Evolutionary conservation across 805 yeast species (phyloP).

Genomic region (Pichia ethanolica): DNA sequence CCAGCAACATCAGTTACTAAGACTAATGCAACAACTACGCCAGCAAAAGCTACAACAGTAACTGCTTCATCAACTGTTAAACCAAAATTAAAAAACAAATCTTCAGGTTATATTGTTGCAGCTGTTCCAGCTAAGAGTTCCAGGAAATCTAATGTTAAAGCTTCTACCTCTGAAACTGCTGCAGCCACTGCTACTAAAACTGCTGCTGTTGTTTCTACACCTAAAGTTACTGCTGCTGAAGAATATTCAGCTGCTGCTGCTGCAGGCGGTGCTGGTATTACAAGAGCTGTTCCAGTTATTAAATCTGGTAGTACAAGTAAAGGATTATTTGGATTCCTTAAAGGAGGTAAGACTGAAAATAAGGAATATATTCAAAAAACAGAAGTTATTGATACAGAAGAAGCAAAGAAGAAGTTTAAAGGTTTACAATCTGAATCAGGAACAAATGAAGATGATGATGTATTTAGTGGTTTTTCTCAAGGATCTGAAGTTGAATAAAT

Average conservation of each 20-base stretch:
- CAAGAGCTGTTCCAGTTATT: slow-evolving; percentile 6
- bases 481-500: slow-evolving; percentile 26
- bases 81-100: too few relatives aligned
- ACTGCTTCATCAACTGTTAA: too few relatives aligned
- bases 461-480: slow-evolving; percentile 40
- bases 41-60: too few relatives aligned
- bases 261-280: slow-evolving; percentile 6
- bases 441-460: slow-evolving; percentile 16
- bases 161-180: not conserved
- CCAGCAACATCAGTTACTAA: too few relatives aligned
- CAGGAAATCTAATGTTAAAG: not conserved
- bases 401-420: slow-evolving; percentile 10
- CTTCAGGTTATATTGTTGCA: not conserved
- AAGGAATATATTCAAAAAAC: not conserved
- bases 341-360: not conserved
- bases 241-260: not conserved
- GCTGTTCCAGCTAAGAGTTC: not conserved
- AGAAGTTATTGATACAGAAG: slow-evolving; percentile 1
- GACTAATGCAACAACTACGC: too few relatives aligned
- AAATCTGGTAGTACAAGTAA: slow-evolving; percentile 6
- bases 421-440: slow-evolving; percentile 8
- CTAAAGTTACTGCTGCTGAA: not conserved
- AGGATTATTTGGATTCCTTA: slow-evolving; percentile 10
- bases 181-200: not conserved
- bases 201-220: not conserved